These are phyloP conservation scores for Carpinus viminea DNA, from an alignment of 306 rosid genomes.

Conservation along the genomic window DNA sequence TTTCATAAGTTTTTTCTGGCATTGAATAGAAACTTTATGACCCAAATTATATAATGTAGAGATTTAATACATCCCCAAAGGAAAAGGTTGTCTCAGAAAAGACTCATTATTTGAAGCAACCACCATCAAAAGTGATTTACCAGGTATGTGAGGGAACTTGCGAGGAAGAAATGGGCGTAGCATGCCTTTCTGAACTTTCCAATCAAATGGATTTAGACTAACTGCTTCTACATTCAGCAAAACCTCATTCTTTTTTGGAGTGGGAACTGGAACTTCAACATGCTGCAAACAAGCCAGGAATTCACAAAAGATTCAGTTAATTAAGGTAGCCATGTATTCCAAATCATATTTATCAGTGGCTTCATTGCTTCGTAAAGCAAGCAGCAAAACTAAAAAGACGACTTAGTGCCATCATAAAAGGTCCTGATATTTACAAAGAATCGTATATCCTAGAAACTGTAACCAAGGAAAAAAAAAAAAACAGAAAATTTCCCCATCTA, in stretches of 20 bases:
- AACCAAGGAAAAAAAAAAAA: neutral
- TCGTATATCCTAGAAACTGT: neutral
- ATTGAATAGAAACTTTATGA: neutral
- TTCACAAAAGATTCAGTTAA: neutral
- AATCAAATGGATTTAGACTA: constrained; percentile 71
- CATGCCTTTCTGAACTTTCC: constrained; percentile 75
- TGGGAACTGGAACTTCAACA: constrained; percentile 58
- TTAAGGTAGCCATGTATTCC: neutral
- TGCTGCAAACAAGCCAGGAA: constrained; percentile 44
- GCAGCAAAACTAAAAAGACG: neutral
- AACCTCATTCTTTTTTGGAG: constrained; percentile 57
- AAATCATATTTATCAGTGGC: neutral
- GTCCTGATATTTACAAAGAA: neutral
- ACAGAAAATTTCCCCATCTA: neutral
- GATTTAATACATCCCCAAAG: neutral
- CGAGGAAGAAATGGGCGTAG: constrained; percentile 58
- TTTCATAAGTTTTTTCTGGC: neutral
- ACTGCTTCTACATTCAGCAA: constrained; percentile 77
- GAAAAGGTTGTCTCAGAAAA: too few relatives aligned
- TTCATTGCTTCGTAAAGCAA: neutral
- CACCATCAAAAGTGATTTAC: constrained; percentile 31
- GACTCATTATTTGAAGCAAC: too few relatives aligned
- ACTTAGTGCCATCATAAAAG: neutral
- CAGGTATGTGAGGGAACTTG: constrained; percentile 68
- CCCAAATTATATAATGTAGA: neutral